Base-by-base conservation (phyloP, 2,329 filamentous ascomycete genomes). In the Alternaria infectoria region DNA sequence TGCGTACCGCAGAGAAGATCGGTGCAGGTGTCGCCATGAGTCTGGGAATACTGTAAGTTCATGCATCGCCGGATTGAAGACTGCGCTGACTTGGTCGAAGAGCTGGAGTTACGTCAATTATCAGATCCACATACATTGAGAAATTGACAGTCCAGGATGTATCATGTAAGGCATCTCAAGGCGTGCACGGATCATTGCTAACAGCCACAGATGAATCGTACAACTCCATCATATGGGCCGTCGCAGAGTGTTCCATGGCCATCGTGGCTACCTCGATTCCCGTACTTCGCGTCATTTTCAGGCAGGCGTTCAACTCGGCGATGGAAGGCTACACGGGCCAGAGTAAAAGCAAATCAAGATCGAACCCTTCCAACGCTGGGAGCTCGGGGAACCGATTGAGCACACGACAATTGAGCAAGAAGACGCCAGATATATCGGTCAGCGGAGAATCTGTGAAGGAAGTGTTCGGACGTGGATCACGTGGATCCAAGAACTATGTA, bases 261-360 rank as follows among this genome's bases (percentile, higher is more conserved):
- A 65, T 62, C 19, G 63, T 65, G 36, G 63, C 63, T 32, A 62
- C 63, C 12, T 65, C 63, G 15, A 62, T 65, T 30, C 63, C 63
- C 40, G 56, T 65, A 32, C 63, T 65, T 26, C 63, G 63, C 36
- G 63, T 65, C n/a, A 45, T 65, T 36, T 59, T 65, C 21, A 65
- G 59, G 62, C 45, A 60, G 36, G 62, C 62, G 23, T 12, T 65
- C 57, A 59, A 57, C 55, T 59, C 62, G 12, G 62, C 56, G 19
- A 60, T 62, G 17, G 55, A 71, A 51, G 49, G 57, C 40, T 54
- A 54, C 49, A 52, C 47, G 19, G 40, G 49, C 26, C 44, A 36
- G 17, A 54, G 57, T 46, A 51, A 46, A 51, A 43, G 30, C 32
- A 58, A 58, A 30, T 50, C 45, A 15, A 23, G 40, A 46, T 59